Evolutionary conservation across 306 rosid species (phyloP), one percentile per base, ranked within the genome.

Genomic region (Vigna reflexopilosa): DNA sequence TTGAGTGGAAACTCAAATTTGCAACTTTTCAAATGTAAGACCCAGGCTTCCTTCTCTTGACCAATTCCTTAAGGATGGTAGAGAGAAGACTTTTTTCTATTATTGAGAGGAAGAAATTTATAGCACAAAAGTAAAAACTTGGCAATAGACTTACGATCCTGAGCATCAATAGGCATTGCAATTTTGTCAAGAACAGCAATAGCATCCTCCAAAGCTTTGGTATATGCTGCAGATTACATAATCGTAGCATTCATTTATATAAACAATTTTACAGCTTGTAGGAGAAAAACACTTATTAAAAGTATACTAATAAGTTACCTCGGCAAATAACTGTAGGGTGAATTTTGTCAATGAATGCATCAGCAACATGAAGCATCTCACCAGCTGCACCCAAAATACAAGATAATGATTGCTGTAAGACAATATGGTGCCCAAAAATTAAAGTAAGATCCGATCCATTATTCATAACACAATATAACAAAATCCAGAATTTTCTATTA

Each of bases 311-410:
- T n/a, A 58, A 49, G 72, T 75, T 88, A 93, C 99, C 99, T 72
- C 99, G 91, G 86, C 99, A 93, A 61, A 96, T 96, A 76, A 96
- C 99, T 7, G 99, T 88, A 51, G 99, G 99, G 67, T 96, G 99
- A 79, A 81, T 86, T 86, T 90, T 91, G 38, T 91, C 98, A 83
- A 96, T 93, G 83, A 93, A 96, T 74, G 97, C 88, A 81, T 96
- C 97, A 0, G 99, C 99, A 56, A 96, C 99, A 72, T 91, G 99
- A 68, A 96, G 97, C 99, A 96, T 96, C 87, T 96, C 99, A 76
- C 99, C 99, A 81, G 99, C 99, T 96, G 77, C 84, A 80, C 77
- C 16, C 48, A 57, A 67, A 71, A 81, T 36, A 44, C 56, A 66
- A 75, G 22, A 85, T 34, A 59, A 70, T n/a, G 57, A 14, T 73